These are phyloP conservation scores for Penicillium oxalicum DNA, from an alignment of 2,329 filamentous ascomycete genomes.

Conservation along the genomic window DNA sequence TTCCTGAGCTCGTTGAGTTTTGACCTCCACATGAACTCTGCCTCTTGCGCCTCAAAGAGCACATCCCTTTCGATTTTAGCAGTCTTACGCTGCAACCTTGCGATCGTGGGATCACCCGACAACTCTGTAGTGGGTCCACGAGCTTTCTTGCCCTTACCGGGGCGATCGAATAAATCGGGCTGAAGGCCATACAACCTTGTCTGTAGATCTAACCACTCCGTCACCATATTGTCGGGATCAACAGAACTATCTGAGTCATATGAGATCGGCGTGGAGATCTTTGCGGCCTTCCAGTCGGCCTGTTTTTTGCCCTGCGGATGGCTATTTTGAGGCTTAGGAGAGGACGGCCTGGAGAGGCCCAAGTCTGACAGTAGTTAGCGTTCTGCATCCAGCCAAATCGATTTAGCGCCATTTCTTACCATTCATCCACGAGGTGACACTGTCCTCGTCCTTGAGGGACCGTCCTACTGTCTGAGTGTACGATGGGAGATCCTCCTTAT, in stretches of 20 bases:
- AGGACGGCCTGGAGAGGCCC: slow-evolving; percentile 25
- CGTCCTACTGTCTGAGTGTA: slow-evolving; percentile 52
- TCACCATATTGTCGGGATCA: slow-evolving; percentile 67
- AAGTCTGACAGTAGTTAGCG: slow-evolving; percentile 28
- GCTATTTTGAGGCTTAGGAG: slow-evolving; percentile 19
- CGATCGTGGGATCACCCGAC: slow-evolving; percentile 44
- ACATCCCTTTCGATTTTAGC: slow-evolving; percentile 71
- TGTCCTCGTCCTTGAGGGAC: slow-evolving; percentile 26
- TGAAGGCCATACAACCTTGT: slow-evolving; percentile 59
- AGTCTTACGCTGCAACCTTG: slow-evolving; percentile 67
- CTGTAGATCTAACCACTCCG: slow-evolving; percentile 71
- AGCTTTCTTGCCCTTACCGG: slow-evolving; percentile 39
- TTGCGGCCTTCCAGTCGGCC: slow-evolving; percentile 21
- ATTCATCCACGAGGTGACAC: slow-evolving; percentile 32
- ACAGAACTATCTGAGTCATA: slow-evolving; percentile 57
- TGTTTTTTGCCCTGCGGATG: slow-evolving; percentile 23
- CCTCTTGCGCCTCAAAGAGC: slow-evolving; percentile 63
- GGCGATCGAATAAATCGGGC: slow-evolving; percentile 45
- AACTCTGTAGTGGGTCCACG: slow-evolving; percentile 16
- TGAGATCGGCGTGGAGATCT: slow-evolving; percentile 18
- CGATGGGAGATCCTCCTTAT: slow-evolving; percentile 61
- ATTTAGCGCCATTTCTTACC: slow-evolving; percentile 24
- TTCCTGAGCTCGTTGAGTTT: slow-evolving; percentile 57
- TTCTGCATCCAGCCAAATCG: slow-evolving; percentile 9
- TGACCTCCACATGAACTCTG: slow-evolving; percentile 60